A percentile compares a stretch with the other conserved stretches of the same genome.
Conservation (phyloP, 257 asterid species). For the Forsythia suspensa region DNA sequence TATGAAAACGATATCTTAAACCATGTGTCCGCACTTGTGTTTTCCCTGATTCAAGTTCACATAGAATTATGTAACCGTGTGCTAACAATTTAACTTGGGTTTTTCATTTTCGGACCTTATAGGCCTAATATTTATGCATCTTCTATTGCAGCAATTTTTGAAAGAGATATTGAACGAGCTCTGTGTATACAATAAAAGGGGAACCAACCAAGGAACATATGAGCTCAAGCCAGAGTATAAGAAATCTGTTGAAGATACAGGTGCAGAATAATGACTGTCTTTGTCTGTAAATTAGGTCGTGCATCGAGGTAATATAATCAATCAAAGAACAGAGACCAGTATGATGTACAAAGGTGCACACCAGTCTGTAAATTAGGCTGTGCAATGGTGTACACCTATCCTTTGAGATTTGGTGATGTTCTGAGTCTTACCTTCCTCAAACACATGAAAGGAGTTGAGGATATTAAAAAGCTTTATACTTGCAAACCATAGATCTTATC, state of each 20-base stretch:
- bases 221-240: slow-evolving; percentile 95
- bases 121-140: slow-evolving; percentile 9
- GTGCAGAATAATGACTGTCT: slow-evolving; percentile 47
- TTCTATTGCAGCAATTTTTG: slow-evolving; percentile 73
- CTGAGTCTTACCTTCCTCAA: background rate
- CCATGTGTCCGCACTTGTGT: background rate
- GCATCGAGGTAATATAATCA: slow-evolving; percentile 13
- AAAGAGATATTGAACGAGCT: slow-evolving; percentile 89
- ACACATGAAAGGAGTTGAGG: background rate
- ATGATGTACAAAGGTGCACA: background rate
- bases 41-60: background rate
- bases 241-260: slow-evolving; percentile 83
- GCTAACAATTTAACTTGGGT: background rate
- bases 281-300: slow-evolving; percentile 33
- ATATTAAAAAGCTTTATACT: background rate
- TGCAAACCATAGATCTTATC: background rate
- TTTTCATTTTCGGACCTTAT: background rate
- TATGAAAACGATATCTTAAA: background rate
- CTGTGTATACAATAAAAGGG: slow-evolving; percentile 86
- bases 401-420: slow-evolving; percentile 6
- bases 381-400: background rate
- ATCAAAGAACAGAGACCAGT: slow-evolving; percentile 1
- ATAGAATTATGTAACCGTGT: background rate
- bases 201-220: slow-evolving; percentile 87
- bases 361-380: background rate